A percentile compares a stretch with the other conserved stretches of the same genome.
phyloP scores from a whole-genome alignment of 78 protist genomes.

The Dictyostelium purpureum region DNA sequence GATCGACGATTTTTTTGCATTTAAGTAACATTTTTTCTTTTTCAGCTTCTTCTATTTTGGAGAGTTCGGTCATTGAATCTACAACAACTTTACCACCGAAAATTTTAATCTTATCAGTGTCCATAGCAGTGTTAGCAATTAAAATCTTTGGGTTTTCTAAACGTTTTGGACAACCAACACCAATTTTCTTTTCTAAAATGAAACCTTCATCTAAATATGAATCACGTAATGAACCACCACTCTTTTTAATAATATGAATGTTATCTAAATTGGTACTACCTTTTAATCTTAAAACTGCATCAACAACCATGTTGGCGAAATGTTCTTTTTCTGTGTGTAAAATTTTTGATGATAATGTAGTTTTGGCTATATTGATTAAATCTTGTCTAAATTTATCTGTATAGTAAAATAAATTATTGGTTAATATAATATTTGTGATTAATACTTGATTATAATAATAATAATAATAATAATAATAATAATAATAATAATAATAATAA shows the following conservation, averaged over 20 bases:
- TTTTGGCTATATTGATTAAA: constrained; percentile 96
- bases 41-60: constrained; percentile 98
- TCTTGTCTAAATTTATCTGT: constrained; percentile 90
- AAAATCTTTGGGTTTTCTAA: constrained; percentile 95
- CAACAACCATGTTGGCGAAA: constrained; percentile 96
- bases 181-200: constrained; percentile 97
- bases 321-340: constrained; percentile 89
- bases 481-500: neutral
- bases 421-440: neutral
- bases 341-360: constrained; percentile 98
- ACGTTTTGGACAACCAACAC: constrained; percentile 97
- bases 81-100: constrained; percentile 94
- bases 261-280: constrained; percentile 85
- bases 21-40: constrained; percentile 91
- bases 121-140: constrained; percentile 99
- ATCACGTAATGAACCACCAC: constrained; percentile 95
- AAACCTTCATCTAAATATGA: constrained; percentile 98
- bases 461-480: neutral
- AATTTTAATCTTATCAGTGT: constrained; percentile 99
- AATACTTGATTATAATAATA: neutral
- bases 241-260: constrained; percentile 97
- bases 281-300: constrained; percentile 95
- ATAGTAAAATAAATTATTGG: neutral
- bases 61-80: constrained; percentile 86
- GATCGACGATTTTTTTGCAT: constrained; percentile 91